Evolutionary conservation across 2,329 filamentous ascomycete species (phyloP).

Genomic region (Onygena corvina): DNA sequence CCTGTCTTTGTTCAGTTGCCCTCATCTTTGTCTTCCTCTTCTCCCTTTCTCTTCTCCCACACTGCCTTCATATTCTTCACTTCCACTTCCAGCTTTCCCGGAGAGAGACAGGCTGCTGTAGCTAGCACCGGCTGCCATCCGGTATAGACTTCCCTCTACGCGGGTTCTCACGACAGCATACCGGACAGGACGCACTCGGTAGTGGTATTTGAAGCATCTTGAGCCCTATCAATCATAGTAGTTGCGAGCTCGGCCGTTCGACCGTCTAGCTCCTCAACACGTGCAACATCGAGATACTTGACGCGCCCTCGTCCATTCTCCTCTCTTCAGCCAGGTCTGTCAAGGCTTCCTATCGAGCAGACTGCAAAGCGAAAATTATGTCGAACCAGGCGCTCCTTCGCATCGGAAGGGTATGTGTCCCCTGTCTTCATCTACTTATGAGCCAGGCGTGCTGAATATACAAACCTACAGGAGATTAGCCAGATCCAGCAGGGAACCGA

Average conservation of each 20-base stretch:
- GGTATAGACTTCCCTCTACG: too few species aligned
- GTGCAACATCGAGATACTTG: neutral
- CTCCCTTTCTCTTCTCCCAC: neutral
- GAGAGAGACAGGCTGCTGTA: too few species aligned
- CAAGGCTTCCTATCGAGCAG: too few species aligned
- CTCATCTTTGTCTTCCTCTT: neutral
- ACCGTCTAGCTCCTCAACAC: too few species aligned
- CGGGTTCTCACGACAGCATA: neutral
- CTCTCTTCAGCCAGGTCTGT: neutral
- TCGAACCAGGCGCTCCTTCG: constrained; percentile 78
- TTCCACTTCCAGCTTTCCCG: too few species aligned
- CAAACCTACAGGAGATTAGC: constrained; percentile 55
- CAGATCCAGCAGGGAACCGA: constrained; percentile 75
- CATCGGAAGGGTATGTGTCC: constrained; percentile 59
- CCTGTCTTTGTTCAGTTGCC: neutral
- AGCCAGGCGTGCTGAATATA: constrained; percentile 14
- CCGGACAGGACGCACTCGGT: neutral
- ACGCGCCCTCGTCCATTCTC: neutral
- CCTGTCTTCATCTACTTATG: neutral
- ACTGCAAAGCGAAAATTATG: constrained; percentile 37
- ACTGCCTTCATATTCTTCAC: neutral
- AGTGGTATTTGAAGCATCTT: neutral
- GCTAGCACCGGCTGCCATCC: too few species aligned
- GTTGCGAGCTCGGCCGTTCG: neutral
- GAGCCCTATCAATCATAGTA: neutral